Base-by-base conservation (phyloP, 1,284 basidiomycete genomes). In the Cronartium quercuum region DNA sequence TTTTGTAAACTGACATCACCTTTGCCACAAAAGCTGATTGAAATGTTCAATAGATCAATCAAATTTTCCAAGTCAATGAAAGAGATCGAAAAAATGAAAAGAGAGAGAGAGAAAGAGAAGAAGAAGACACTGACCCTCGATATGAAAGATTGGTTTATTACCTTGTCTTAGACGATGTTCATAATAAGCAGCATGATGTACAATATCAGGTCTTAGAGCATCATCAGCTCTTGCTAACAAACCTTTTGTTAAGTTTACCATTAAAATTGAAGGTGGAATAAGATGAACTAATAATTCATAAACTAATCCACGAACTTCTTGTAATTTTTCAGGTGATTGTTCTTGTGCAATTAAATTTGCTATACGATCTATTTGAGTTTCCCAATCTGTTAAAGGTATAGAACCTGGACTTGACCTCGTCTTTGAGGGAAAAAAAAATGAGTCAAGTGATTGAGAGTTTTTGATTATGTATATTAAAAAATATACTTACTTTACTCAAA, bases 221-320 rank as follows among this genome's bases (percentile, higher is more conserved):
- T 95, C 93, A 81, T 96, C 93, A 41, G 96, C 91, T 76, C 88
- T 87, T 61, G 91, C 89, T 18, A 95, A 89, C 13, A 98, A 85
- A 13, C 89, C 86, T 73, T 93, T 91, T 10, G 93, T 90, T 57
- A 96, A 87, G 0, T 92, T 96, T 92, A 40, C 93, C 62, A 97
- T 82, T 62, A 97, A 88, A 57, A 94, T 84, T 0, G 91, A 90
- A 1, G 96, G 90, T n/a, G 96, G 96, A 82, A 99, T 97, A 81
- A 95, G 98, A 81, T 99, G 96, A 76, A 91, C 92, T 76, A 98
- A 85, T 63, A 99, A 85, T 83, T 98, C 96, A 82, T 98, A 99
- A 67, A 98, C 86, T 83, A 95, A 97, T 44, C 87, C 87, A 70
- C 96, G 87, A 10, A 98, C 91, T 80, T 93, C 91, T 85, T 98